Conservation (phyloP, 208 protist species). For the Leishmania amazonensis region DNA sequence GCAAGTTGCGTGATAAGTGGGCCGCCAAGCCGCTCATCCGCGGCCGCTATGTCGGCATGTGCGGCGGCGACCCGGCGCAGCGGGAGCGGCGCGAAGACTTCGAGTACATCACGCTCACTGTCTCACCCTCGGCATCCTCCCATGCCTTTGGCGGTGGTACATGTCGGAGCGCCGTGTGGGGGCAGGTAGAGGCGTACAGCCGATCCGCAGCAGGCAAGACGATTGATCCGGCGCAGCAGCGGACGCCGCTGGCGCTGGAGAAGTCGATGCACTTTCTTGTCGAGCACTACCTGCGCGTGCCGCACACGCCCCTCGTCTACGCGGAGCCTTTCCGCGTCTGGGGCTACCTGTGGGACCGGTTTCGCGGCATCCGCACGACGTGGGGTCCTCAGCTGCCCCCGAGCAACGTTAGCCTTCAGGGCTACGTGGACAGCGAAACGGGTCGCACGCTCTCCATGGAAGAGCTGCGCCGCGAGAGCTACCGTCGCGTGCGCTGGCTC, state of each 20-base stretch:
- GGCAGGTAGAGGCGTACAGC: slow-evolving; percentile 68
- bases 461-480: slow-evolving; percentile 37
- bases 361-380: slow-evolving; percentile 78
- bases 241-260: slow-evolving; percentile 70
- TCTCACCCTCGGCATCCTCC: slow-evolving; percentile 11
- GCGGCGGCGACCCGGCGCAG: slow-evolving; percentile 52
- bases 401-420: slow-evolving; percentile 29
- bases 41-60: slow-evolving; percentile 55
- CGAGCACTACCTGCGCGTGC: slow-evolving; percentile 75
- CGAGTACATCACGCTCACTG: slow-evolving; percentile 31
- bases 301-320: slow-evolving; percentile 66
- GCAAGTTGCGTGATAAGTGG: slow-evolving; percentile 41
- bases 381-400: slow-evolving; percentile 69
- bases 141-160: not conserved
- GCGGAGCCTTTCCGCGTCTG: slow-evolving; percentile 72
- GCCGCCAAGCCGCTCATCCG: slow-evolving; percentile 37
- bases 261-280: slow-evolving; percentile 90
- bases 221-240: slow-evolving; percentile 49
- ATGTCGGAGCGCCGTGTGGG: not conserved
- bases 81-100: slow-evolving; percentile 45
- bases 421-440: slow-evolving; percentile 30
- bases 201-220: slow-evolving; percentile 72
- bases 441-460: slow-evolving; percentile 4
- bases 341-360: slow-evolving; percentile 83
- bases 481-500: slow-evolving; percentile 70